Evolutionary conservation across 768 basidiomycete genomes (phyloP).

Genomic region (Auricularia cornea): DNA sequence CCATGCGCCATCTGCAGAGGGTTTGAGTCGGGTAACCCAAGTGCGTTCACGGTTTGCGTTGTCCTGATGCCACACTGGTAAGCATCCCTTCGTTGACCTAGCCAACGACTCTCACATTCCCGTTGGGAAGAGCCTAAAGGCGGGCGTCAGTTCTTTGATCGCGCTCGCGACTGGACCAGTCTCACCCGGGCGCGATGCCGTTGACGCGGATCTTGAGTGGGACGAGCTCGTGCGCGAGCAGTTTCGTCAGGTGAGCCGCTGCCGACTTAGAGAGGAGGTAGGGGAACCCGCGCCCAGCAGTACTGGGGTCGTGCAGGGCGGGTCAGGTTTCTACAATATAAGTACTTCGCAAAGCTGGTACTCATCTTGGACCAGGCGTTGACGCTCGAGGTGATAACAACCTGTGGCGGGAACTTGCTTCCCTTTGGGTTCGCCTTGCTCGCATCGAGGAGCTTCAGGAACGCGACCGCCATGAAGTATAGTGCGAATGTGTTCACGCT

Average conservation of each 20-base stretch:
- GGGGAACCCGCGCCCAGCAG: slow-evolving; percentile 33
- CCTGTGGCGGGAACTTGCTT: slow-evolving; percentile 35
- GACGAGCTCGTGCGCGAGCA: slow-evolving; percentile 40
- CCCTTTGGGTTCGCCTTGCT: slow-evolving; percentile 29
- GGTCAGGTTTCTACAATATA: not conserved
- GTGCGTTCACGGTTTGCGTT: slow-evolving; percentile 11
- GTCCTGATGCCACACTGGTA: not conserved
- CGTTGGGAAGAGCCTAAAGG: slow-evolving; percentile 7
- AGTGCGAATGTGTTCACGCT: slow-evolving; percentile 37
- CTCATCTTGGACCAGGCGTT: slow-evolving; percentile 43
- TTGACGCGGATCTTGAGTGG: slow-evolving; percentile 41
- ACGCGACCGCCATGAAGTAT: slow-evolving; percentile 51
- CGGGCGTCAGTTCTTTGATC: not conserved
- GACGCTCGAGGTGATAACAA: slow-evolving; percentile 45
- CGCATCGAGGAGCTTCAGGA: slow-evolving; percentile 43
- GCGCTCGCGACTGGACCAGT: not conserved
- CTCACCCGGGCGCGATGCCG: slow-evolving; percentile 35
- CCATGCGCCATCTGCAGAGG: slow-evolving; percentile 7
- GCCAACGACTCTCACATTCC: slow-evolving; percentile 20
- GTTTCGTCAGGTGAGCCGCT: slow-evolving; percentile 37
- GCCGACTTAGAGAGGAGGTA: slow-evolving; percentile 43
- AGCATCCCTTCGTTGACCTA: not conserved
- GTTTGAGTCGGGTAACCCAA: slow-evolving; percentile 13
- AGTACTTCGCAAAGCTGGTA: too few species aligned
- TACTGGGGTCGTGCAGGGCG: slow-evolving; percentile 31